Percentiles rank a stretch among this genome's conserved stretches.
Conservation (phyloP, 148 eudicot species). For the Camellia lanceoleosa region DNA sequence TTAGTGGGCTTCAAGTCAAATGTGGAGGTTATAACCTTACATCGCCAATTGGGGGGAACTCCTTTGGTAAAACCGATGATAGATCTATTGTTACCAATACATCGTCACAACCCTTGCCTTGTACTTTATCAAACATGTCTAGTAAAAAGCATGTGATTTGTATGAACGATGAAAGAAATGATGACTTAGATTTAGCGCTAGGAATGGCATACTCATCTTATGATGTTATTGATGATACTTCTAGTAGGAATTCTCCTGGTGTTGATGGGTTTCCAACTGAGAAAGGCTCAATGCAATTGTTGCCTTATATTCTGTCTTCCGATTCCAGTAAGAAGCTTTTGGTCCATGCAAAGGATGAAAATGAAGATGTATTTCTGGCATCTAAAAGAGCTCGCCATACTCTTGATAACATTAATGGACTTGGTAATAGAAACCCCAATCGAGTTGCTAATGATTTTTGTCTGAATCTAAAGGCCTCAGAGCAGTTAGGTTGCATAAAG, state of each 20-base stretch:
- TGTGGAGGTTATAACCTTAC: conserved; percentile 12
- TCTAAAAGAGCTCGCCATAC: conserved; percentile 32
- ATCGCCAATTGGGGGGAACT: conserved; percentile 2
- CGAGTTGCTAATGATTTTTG: conserved; percentile 14
- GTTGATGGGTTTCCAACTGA: conserved; percentile 18
- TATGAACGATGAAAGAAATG: conserved; percentile 26
- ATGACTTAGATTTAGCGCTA: conserved; percentile 12
- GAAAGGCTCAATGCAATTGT: conserved; percentile 7
- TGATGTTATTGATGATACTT: conserved; percentile 17
- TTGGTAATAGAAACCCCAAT: conserved; percentile 3
- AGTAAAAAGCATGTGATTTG: conserved; percentile 13
- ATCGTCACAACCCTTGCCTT: conserved; percentile 23
- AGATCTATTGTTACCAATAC: conserved; percentile 26
- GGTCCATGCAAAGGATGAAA: conserved; percentile 16
- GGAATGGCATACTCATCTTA: conserved; percentile 21
- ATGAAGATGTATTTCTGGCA: conserved; percentile 13
- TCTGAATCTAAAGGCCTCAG: conserved; percentile 12
- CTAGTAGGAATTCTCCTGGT: conserved; percentile 19
- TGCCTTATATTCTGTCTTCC: conserved; percentile 17
- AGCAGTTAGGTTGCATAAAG: conserved; percentile 21
- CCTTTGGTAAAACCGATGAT: conserved; percentile 12
- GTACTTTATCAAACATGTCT: conserved; percentile 17
- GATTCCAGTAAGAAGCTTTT: conserved; percentile 17
- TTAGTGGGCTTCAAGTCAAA: conserved; percentile 17
- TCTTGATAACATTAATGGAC: conserved; percentile 13